Percentiles rank a stretch among this genome's conserved stretches.
phyloP scores from a whole-genome alignment of 495 filamentous ascomycete species.

The Trichoderma asperelloides region DNA sequence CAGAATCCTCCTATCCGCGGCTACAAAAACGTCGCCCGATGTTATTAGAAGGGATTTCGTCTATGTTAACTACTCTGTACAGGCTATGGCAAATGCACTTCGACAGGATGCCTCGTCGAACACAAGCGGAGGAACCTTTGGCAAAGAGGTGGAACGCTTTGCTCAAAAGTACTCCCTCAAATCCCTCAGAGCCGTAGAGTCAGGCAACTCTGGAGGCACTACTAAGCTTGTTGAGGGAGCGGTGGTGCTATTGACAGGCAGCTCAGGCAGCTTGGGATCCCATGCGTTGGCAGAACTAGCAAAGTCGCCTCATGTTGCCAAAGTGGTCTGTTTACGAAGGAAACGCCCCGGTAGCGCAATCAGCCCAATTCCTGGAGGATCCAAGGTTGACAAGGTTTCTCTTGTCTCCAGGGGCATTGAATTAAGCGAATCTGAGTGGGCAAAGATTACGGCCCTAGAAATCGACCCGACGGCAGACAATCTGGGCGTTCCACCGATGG shows the following conservation, averaged over 20 bases:
- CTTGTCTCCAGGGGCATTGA: neutral
- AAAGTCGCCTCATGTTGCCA: neutral
- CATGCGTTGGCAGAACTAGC: neutral
- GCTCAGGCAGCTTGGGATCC: neutral
- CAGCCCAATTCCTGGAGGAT: neutral
- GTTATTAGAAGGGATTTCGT: neutral
- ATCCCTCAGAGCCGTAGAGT: neutral
- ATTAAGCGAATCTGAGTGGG: neutral
- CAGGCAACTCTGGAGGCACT: neutral
- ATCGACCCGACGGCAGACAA: neutral
- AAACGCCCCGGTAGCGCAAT: neutral
- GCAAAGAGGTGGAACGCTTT: neutral
- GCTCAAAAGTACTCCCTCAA: neutral
- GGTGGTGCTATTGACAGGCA: neutral
- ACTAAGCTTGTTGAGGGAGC: neutral
- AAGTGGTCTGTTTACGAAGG: neutral
- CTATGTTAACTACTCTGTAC: constrained; percentile 1
- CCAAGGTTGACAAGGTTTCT: neutral
- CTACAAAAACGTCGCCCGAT: neutral
- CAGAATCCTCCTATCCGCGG: neutral
- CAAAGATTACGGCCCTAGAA: neutral
- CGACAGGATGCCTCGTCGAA: neutral
- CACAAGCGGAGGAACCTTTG: neutral
- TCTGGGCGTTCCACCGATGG: neutral
- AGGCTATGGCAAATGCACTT: neutral